A percentile compares a stretch with the other conserved stretches of the same genome.
phyloP scores from a whole-genome alignment of 2,329 filamentous ascomycete genomes.

The Hypoxylon sp. region DNA sequence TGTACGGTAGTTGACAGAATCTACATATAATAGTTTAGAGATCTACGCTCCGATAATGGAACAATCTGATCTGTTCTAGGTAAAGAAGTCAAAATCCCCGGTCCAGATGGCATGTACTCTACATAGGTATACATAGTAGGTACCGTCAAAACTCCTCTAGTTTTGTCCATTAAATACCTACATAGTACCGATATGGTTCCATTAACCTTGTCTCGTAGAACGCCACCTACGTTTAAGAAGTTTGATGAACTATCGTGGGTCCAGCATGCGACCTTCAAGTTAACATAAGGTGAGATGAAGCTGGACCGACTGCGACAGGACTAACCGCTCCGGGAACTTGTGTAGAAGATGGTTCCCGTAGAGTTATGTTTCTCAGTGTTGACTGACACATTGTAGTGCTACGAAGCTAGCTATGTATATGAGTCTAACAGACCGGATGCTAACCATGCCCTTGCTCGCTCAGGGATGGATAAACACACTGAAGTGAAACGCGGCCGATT shows the following conservation, averaged over 20 bases:
- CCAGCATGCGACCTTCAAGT: constrained; percentile 16
- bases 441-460: background rate
- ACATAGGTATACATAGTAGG: constrained; percentile 6
- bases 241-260: constrained; percentile 25
- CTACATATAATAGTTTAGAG: constrained; percentile 1
- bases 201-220: constrained; percentile 20
- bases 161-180: constrained; percentile 11
- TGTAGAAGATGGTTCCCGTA: constrained; percentile 1
- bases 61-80: constrained; percentile 9
- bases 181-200: constrained; percentile 5
- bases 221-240: constrained; percentile 14
- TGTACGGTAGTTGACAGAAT: background rate
- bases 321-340: constrained; percentile 2
- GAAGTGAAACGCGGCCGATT: constrained; percentile 4
- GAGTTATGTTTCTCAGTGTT: background rate
- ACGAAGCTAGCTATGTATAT: background rate
- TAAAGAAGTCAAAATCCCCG: background rate
- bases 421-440: background rate
- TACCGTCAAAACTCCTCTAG: constrained; percentile 17
- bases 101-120: background rate
- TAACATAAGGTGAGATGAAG: constrained; percentile 20
- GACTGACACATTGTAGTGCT: background rate
- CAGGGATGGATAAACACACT: constrained; percentile 1
- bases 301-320: background rate
- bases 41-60: constrained; percentile 18